Conservation (phyloP, 1,139 yeast genomes). For the Zygosaccharomyces sapae region DNA sequence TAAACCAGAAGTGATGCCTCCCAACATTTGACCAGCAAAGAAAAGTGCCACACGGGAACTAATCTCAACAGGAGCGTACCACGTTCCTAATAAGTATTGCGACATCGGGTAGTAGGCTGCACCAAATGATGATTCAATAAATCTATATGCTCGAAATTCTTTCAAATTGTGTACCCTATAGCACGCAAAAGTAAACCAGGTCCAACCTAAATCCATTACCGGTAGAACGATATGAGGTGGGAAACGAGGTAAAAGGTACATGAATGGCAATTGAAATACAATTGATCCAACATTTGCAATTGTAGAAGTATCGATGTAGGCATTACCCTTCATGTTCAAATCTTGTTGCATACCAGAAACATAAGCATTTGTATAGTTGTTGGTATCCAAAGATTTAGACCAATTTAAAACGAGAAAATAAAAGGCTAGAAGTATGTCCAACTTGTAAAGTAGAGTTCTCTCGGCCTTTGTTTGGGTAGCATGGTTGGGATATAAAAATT, state of each 20-base stretch:
- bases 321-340: slow-evolving; percentile 60
- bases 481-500: slow-evolving; percentile 44
- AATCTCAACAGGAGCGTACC: slow-evolving; percentile 63
- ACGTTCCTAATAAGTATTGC: slow-evolving; percentile 62
- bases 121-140: slow-evolving; percentile 61
- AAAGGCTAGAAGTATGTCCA: slow-evolving; percentile 56
- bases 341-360: slow-evolving; percentile 61
- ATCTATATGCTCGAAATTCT: slow-evolving; percentile 54
- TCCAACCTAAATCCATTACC: slow-evolving; percentile 60
- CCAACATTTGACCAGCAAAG: slow-evolving; percentile 50
- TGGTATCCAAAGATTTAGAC: slow-evolving; percentile 64
- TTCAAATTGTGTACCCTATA: slow-evolving; percentile 46
- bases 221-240: slow-evolving; percentile 57
- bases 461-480: slow-evolving; percentile 51
- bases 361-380: slow-evolving; percentile 60
- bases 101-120: slow-evolving; percentile 60
- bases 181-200: slow-evolving; percentile 55
- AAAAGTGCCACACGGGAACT: slow-evolving; percentile 37
- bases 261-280: slow-evolving; percentile 51
- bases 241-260: slow-evolving; percentile 42
- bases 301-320: slow-evolving; percentile 57
- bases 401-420: slow-evolving; percentile 64
- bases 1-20: slow-evolving; percentile 55
- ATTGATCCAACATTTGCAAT: slow-evolving; percentile 57
- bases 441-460: slow-evolving; percentile 50